Conservation (phyloP, 2,329 filamentous ascomycete species). For the Ophiostoma ulmi region DNA sequence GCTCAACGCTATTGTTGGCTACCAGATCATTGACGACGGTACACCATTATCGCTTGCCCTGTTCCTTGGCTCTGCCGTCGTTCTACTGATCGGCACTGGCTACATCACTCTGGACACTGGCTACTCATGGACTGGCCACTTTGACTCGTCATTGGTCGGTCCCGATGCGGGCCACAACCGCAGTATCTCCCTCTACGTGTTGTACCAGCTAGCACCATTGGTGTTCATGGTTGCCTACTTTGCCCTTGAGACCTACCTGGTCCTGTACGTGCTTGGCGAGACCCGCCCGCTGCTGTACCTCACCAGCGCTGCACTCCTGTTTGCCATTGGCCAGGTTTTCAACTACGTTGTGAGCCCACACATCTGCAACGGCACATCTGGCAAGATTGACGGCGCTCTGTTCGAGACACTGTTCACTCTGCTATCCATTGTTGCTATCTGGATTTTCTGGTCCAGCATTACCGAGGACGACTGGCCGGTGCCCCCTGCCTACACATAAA, state of each 20-base stretch:
- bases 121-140: slow-evolving; percentile 76
- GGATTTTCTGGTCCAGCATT: slow-evolving; percentile 98
- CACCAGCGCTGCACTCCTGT: slow-evolving; percentile 66
- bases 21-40: slow-evolving; percentile 88
- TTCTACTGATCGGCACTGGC: slow-evolving; percentile 81
- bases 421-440: slow-evolving; percentile 73
- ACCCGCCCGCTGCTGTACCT: slow-evolving; percentile 90
- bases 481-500: slow-evolving; percentile 37
- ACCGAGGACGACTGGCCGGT: slow-evolving; percentile 97
- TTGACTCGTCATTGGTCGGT: slow-evolving; percentile 53
- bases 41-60: slow-evolving; percentile 77
- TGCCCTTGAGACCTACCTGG: slow-evolving; percentile 74
- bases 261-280: slow-evolving; percentile 81
- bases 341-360: slow-evolving; percentile 89
- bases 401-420: slow-evolving; percentile 94
- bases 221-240: slow-evolving; percentile 87
- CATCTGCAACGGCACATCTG: slow-evolving; percentile 75
- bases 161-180: slow-evolving; percentile 56
- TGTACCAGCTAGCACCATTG: slow-evolving; percentile 86
- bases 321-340: slow-evolving; percentile 91
- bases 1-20: slow-evolving; percentile 87
- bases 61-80: slow-evolving; percentile 62
- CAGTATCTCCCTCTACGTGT: slow-evolving; percentile 82
- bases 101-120: slow-evolving; percentile 95
- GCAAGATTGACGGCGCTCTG: slow-evolving; percentile 86